Percentiles rank a stretch among this genome's conserved stretches.
phyloP scores from a whole-genome alignment of 176 grass and related monocot genomes.

The Triticum monococcum region DNA sequence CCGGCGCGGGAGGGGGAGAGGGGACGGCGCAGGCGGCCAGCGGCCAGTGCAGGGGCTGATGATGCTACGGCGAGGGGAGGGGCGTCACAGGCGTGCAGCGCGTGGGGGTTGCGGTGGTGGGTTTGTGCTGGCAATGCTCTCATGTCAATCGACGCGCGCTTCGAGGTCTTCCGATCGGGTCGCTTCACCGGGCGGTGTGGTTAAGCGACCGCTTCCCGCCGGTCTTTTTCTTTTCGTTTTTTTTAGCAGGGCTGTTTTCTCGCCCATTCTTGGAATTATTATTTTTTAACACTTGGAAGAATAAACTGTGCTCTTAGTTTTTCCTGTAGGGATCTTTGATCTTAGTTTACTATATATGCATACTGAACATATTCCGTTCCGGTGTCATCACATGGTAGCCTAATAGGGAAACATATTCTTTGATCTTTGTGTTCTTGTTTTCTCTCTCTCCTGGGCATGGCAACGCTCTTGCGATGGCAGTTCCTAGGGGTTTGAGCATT shows the following conservation, averaged over 20 bases:
- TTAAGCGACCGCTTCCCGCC: not conserved
- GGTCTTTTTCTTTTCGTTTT: not conserved
- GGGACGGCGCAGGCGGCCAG: not conserved
- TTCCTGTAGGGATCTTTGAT: not conserved
- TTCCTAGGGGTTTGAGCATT: too few species aligned
- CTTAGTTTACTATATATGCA: not conserved
- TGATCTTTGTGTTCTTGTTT: too few species aligned
- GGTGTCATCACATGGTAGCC: not conserved
- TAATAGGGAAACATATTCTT: too few species aligned
- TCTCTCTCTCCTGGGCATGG: too few species aligned
- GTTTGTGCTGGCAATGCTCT: not conserved
- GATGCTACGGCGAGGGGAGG: not conserved
- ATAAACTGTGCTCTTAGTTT: too few species aligned
- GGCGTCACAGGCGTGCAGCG: conserved; percentile 1
- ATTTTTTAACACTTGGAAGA: too few species aligned
- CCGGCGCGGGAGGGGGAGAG: not conserved
- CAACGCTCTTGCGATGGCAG: too few species aligned
- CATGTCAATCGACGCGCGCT: not conserved
- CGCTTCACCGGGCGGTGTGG: not conserved
- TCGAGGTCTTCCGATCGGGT: not conserved
- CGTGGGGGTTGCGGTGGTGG: conserved; percentile 9
- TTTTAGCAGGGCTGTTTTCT: too few species aligned
- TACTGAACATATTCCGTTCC: not conserved
- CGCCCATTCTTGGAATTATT: too few species aligned
- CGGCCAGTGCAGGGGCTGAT: not conserved